A percentile compares a stretch with the other conserved stretches of the same genome.
Conservation (phyloP, 371 early-diverging fungal genomes). For the Neoconidiobolus thromboides region DNA sequence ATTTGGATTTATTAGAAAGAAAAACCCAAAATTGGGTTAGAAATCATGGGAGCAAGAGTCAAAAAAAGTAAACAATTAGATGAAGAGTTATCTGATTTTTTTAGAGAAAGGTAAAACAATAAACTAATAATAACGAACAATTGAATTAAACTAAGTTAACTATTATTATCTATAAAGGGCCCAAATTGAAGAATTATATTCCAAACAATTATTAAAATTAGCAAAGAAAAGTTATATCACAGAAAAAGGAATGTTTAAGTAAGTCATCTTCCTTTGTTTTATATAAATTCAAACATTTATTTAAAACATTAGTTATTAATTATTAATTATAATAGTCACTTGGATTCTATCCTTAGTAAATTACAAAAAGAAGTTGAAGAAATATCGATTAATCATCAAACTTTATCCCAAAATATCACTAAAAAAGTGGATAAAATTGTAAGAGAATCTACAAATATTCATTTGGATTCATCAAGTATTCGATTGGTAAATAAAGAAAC, state of each 20-base stretch:
- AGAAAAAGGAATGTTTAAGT: neutral
- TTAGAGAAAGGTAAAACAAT: neutral
- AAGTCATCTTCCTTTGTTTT: neutral
- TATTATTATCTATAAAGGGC: neutral
- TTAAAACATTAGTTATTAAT: neutral
- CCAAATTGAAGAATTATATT: conserved; percentile 2
- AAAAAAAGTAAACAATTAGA: neutral
- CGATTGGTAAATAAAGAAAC: neutral
- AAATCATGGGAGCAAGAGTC: neutral
- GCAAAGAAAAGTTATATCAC: neutral
- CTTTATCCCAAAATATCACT: neutral
- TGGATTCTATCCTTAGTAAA: neutral
- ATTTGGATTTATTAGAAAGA: neutral
- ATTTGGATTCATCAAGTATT: neutral
- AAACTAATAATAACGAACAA: neutral
- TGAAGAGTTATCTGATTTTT: conserved; percentile 1
- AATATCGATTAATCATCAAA: neutral
- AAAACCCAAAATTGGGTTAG: neutral
- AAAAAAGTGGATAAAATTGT: neutral
- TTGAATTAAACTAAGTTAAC: neutral
- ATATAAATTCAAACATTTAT: neutral
- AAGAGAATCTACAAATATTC: conserved; percentile 1
- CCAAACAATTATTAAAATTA: neutral
- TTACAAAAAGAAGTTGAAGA: neutral
- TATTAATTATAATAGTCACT: neutral